Evolutionary conservation across 2,329 filamentous ascomycete genomes (phyloP).

Genomic region (Colletotrichum limetticola): DNA sequence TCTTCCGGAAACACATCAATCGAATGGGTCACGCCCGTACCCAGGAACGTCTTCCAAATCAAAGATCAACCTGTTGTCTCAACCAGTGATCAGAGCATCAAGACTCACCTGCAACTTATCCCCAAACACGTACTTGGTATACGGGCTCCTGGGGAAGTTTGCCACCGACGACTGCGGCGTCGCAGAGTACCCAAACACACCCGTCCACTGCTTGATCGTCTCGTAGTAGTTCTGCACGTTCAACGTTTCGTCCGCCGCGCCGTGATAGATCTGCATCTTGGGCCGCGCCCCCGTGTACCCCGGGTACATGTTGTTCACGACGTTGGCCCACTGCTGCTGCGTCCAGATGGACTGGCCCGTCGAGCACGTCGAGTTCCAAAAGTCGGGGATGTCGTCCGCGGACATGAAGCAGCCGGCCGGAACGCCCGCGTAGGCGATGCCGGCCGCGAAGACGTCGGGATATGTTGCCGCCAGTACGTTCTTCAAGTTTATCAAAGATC

Average conservation of each 20-base stretch:
- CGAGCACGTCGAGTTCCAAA: conserved; percentile 67
- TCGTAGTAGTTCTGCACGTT: conserved; percentile 66
- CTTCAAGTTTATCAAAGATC: conserved; percentile 8
- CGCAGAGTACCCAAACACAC: conserved; percentile 55
- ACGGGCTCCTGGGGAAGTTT: conserved; percentile 50
- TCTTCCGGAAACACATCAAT: conserved; percentile 34
- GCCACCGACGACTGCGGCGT: conserved; percentile 43
- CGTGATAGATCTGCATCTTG: conserved; percentile 70
- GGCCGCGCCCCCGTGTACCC: conserved; percentile 60
- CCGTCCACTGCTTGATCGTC: conserved; percentile 66
- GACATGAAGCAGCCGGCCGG: conserved; percentile 65
- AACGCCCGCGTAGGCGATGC: conserved; percentile 62
- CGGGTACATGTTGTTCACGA: conserved; percentile 59
- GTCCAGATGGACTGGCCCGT: conserved; percentile 57
- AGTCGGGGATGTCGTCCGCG: conserved; percentile 51
- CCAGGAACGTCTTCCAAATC: conserved; percentile 25
- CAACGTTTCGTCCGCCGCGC: conserved; percentile 60
- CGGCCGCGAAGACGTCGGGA: conserved; percentile 64
- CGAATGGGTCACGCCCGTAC: conserved; percentile 27
- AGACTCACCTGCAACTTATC: conserved; percentile 40
- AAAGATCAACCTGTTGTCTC: too few relatives aligned
- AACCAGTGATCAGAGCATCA: background rate
- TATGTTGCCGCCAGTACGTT: conserved; percentile 64
- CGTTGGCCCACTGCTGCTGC: conserved; percentile 53
- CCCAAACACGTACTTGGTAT: conserved; percentile 52